Base-by-base conservation (phyloP, 768 basidiomycete species). In the Lentinula detonsa region DNA sequence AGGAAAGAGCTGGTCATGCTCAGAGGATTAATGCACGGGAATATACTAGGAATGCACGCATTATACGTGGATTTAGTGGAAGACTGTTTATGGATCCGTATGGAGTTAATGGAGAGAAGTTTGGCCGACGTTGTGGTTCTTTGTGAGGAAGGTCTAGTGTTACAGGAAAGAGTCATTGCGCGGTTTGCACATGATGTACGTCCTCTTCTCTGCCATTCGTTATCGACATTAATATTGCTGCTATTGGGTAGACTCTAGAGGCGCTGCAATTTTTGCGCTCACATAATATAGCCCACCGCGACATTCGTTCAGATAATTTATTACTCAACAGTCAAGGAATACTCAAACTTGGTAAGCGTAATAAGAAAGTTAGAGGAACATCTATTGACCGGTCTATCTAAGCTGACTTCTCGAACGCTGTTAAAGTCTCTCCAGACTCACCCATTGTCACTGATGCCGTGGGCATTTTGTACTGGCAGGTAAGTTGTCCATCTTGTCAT, bases 71-170 rank as follows among this genome's bases (percentile, higher is more conserved):
- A 87, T 65, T 69, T 86, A 3, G 75, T 76, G 39, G 86, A 85
- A 61, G 83, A 84, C 63, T 81, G 85, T 61, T 72, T 94, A 40
- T 94, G 92, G 92, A 87, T 94, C 53, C 77, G 87, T 63, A 94
- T 94, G 92, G 91, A 93, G 70, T 81, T 93, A 35, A 92, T 94
- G 91, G 90, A 92, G 66, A 80, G 91, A 63, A 92, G 90, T 69
- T 75, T 94, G 65, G 92, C 92, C 66, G 92, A 94, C 70, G 81
- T 94, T 50, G 78, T 93, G 15, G 83, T 77, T 15, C 71, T 92
- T 18, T 83, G 82, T 6, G 80, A 75, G 11, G 77, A 83, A 62
- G 90, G 89, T 0, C 71, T 91, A 40, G 76, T 81, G 65, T 62
- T 94, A 53, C 80, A 83, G 61, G 92, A 94, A 72, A 75, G 83